Conservation (phyloP, 1,284 basidiomycete species). For the Puccinia horiana region DNA sequence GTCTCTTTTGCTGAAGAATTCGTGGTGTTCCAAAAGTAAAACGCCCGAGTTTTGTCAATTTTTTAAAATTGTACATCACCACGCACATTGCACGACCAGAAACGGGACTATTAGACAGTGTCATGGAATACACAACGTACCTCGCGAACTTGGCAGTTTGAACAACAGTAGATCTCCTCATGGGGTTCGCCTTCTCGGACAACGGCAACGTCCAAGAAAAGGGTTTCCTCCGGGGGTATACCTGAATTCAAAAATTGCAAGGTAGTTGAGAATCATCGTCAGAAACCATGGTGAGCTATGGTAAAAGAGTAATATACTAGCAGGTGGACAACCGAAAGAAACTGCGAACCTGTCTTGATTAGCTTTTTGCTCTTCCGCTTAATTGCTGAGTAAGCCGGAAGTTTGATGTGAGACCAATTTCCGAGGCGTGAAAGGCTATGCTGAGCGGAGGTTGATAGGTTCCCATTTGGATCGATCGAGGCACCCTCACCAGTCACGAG, state of each 20-base stretch:
- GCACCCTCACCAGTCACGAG: slow-evolving; percentile 23
- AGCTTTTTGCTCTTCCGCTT: slow-evolving; percentile 49
- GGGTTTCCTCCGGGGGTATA: slow-evolving; percentile 46
- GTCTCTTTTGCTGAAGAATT: slow-evolving; percentile 39
- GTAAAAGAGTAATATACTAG: too few relatives aligned
- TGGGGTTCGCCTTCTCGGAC: slow-evolving; percentile 44
- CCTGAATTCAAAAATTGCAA: slow-evolving; percentile 17
- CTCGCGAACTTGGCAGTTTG: slow-evolving; percentile 48
- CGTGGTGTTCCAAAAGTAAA: background rate
- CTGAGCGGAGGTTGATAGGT: slow-evolving; percentile 4
- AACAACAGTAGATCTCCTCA: slow-evolving; percentile 46
- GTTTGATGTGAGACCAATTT: slow-evolving; percentile 49
- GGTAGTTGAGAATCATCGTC: too few relatives aligned
- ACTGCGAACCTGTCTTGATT: slow-evolving; percentile 40
- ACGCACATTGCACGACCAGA: background rate
- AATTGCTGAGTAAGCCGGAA: slow-evolving; percentile 48
- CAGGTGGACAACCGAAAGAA: background rate
- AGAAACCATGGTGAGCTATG: background rate
- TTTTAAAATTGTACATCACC: background rate
- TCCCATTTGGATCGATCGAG: slow-evolving; percentile 30
- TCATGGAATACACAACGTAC: slow-evolving; percentile 12
- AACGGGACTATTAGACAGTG: background rate
- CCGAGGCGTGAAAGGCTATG: slow-evolving; percentile 25
- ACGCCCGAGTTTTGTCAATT: background rate
- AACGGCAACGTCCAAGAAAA: slow-evolving; percentile 44